phyloP scores from a whole-genome alignment of 768 basidiomycete genomes.

The Kwoniella sp. region DNA sequence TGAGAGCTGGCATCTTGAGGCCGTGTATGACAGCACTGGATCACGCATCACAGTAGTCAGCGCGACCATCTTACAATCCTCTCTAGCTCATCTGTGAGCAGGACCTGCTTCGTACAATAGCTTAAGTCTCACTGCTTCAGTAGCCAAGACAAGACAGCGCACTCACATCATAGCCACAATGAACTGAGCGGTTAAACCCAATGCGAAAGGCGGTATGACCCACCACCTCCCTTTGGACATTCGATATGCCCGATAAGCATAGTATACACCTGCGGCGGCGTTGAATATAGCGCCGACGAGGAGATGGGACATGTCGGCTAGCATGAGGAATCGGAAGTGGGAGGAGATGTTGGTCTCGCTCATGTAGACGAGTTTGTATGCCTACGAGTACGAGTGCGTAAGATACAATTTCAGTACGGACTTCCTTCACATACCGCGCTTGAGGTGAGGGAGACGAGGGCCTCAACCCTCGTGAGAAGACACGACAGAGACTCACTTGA shows the following conservation, averaged over 20 bases:
- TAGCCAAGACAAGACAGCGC: background rate
- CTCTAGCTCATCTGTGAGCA: no score
- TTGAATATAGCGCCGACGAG: constrained; percentile 15
- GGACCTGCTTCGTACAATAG: no score
- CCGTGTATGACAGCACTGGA: constrained; percentile 4
- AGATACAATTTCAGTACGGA: no score
- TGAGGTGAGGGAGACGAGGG: no score
- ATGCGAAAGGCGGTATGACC: constrained; percentile 14
- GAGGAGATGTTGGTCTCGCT: constrained; percentile 12
- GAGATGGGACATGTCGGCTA: constrained; percentile 11
- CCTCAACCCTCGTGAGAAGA: no score
- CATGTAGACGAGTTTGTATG: constrained; percentile 12
- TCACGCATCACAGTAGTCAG: background rate
- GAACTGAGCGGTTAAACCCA: constrained; percentile 7
- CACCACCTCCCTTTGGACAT: constrained; percentile 13
- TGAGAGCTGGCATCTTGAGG: constrained; percentile 2
- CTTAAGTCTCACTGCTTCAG: no score
- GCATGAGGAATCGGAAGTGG: constrained; percentile 13
- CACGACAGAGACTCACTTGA: constrained; percentile 16
- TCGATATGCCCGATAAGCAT: constrained; percentile 12
- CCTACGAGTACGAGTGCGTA: no score
- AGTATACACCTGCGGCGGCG: constrained; percentile 6
- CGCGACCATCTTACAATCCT: background rate
- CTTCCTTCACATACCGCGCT: no score
- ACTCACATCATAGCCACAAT: constrained; percentile 12